Evolutionary conservation across 2,329 filamentous ascomycete genomes (phyloP).

Genomic region (Aspergillus costaricaensis): DNA sequence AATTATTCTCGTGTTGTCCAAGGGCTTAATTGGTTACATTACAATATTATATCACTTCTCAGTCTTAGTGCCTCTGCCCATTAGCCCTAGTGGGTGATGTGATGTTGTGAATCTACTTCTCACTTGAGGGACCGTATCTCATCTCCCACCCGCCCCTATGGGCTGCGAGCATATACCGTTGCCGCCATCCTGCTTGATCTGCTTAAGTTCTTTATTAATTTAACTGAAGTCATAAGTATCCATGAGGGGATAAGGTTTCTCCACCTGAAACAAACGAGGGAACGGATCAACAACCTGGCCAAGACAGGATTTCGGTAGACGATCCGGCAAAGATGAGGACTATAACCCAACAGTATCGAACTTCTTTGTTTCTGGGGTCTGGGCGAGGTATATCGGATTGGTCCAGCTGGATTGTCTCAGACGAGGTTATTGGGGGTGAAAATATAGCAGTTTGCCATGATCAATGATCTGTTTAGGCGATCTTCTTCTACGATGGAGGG

Average conservation of each 20-base stretch:
- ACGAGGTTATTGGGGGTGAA: too few species aligned
- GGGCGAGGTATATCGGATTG: too few species aligned
- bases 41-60: slow-evolving; percentile 42
- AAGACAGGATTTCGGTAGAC: slow-evolving; percentile 33
- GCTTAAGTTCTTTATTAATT: neutral
- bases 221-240: slow-evolving; percentile 37
- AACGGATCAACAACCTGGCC: slow-evolving; percentile 31
- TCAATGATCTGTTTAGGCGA: too few species aligned
- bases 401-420: too few species aligned
- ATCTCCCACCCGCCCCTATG: slow-evolving; percentile 37
- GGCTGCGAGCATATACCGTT: slow-evolving; percentile 2
- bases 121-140: too few species aligned
- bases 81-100: slow-evolving; percentile 27
- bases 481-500: too few species aligned
- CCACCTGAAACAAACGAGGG: slow-evolving; percentile 52
- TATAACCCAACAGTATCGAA: too few species aligned
- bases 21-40: slow-evolving; percentile 17
- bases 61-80: neutral
- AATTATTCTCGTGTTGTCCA: slow-evolving; percentile 50
- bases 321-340: slow-evolving; percentile 41
- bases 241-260: slow-evolving; percentile 53
- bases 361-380: too few species aligned
- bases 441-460: too few species aligned
- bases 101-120: too few species aligned
- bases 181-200: neutral